phyloP scores from a whole-genome alignment of 441 rosid species.

The Manihot esculenta region DNA sequence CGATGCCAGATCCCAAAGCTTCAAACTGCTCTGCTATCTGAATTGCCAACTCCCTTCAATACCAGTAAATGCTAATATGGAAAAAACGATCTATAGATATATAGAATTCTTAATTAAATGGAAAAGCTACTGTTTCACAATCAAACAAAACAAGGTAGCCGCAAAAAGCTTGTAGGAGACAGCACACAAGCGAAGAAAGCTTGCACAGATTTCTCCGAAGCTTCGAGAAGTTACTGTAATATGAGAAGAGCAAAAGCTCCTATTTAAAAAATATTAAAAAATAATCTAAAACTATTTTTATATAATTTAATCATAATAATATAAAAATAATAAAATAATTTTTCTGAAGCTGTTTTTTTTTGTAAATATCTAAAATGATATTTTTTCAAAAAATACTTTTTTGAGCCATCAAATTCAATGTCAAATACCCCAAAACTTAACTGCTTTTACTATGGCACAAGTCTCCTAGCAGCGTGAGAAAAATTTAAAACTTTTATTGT shows the following conservation, averaged over 20 bases:
- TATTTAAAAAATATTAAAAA: no score
- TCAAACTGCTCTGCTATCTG: slow-evolving; percentile 97
- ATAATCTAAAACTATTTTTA: no score
- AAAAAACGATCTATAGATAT: neutral
- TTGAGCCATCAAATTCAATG: no score
- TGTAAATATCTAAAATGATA: no score
- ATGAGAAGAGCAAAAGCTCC: slow-evolving; percentile 97
- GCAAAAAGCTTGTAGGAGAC: slow-evolving; percentile 76
- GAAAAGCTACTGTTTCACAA: neutral
- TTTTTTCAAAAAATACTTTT: no score
- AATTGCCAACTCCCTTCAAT: slow-evolving; percentile 79
- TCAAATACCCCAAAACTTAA: no score
- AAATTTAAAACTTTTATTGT: no score
- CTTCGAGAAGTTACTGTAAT: slow-evolving; percentile 69
- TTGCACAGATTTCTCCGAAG: slow-evolving; percentile 58
- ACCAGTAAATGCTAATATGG: neutral
- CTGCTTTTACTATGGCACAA: no score
- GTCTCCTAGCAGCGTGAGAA: no score
- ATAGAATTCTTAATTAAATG: neutral
- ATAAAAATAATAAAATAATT: no score
- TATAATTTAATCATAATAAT: no score
- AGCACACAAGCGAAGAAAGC: slow-evolving; percentile 90
- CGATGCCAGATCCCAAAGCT: slow-evolving; percentile 79
- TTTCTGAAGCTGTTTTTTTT: no score
- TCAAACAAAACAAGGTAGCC: neutral